A percentile compares a stretch with the other conserved stretches of the same genome.
phyloP scores from a whole-genome alignment of 306 rosid genomes.

The Herpetospermum pedunculosum region DNA sequence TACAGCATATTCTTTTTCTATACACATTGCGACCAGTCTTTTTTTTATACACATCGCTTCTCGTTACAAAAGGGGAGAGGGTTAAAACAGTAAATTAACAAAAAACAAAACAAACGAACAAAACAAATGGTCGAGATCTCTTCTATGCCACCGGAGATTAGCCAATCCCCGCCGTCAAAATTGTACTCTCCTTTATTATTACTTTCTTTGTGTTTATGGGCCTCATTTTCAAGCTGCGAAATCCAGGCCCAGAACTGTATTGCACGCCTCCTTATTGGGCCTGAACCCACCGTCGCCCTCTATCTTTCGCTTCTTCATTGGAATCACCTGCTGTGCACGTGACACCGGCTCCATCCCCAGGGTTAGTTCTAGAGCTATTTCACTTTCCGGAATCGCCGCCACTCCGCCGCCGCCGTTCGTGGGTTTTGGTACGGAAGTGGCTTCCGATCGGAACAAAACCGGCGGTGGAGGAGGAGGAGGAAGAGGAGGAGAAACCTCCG shows the following conservation, averaged over 20 bases:
- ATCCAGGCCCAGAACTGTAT: constrained; percentile 39
- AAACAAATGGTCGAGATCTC: constrained; percentile 29
- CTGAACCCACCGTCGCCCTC: constrained; percentile 4
- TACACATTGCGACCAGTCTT: neutral
- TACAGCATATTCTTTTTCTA: neutral
- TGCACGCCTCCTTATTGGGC: constrained; percentile 22
- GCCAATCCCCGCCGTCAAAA: constrained; percentile 43
- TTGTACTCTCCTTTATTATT: constrained; percentile 8
- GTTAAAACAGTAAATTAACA: neutral
- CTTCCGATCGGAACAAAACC: constrained; percentile 34
- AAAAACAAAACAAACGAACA: neutral
- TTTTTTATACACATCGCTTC: constrained; percentile 2
- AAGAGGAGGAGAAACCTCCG: constrained; percentile 34
- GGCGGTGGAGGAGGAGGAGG: constrained; percentile 31
- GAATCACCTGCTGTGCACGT: constrained; percentile 46
- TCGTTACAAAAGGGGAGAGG: constrained; percentile 2
- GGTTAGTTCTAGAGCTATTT: constrained; percentile 55
- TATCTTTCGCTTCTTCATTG: constrained; percentile 67
- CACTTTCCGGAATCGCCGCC: constrained; percentile 20
- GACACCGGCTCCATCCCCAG: constrained; percentile 56
- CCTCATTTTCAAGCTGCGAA: constrained; percentile 15
- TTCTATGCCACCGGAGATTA: constrained; percentile 6
- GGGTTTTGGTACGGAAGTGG: constrained; percentile 22
- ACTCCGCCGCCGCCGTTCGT: neutral
- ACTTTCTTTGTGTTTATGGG: neutral